Conservation (phyloP, 768 basidiomycete genomes). For the Trametes punicea region DNA sequence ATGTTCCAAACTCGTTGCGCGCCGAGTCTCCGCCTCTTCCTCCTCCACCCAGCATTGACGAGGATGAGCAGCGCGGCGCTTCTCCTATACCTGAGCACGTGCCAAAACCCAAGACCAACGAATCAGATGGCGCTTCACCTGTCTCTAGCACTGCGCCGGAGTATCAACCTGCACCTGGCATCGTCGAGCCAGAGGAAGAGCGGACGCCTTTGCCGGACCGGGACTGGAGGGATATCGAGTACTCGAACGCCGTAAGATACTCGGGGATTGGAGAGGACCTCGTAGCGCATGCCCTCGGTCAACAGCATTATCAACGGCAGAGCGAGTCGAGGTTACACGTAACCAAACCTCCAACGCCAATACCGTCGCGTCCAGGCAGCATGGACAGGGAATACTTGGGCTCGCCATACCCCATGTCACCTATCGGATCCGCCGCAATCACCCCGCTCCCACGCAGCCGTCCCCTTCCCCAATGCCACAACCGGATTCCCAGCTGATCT, state of each 20-base stretch:
- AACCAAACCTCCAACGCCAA: neutral
- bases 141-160: neutral
- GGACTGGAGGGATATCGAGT: conserved; percentile 18
- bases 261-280: conserved; percentile 11
- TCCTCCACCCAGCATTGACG: conserved; percentile 1
- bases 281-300: conserved; percentile 9
- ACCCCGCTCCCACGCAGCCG: conserved; percentile 16
- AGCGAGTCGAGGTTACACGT: neutral
- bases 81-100: conserved; percentile 7
- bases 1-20: neutral
- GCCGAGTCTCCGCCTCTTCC: conserved; percentile 1
- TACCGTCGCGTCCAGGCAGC: conserved; percentile 2
- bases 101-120: neutral
- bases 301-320: conserved; percentile 1
- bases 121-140: neutral
- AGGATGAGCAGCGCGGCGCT: conserved; percentile 17
- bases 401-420: conserved; percentile 11
- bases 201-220: conserved; percentile 1
- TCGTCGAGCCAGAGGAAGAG: neutral
- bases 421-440: conserved; percentile 12
- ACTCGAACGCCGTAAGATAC: conserved; percentile 15
- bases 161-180: neutral
- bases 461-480: conserved; percentile 14
- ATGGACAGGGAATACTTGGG: neutral
- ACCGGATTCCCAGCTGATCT: neutral